Evolutionary conservation across 352 stramenopile genomes (phyloP).

Genomic region (Pythium periplocum): DNA sequence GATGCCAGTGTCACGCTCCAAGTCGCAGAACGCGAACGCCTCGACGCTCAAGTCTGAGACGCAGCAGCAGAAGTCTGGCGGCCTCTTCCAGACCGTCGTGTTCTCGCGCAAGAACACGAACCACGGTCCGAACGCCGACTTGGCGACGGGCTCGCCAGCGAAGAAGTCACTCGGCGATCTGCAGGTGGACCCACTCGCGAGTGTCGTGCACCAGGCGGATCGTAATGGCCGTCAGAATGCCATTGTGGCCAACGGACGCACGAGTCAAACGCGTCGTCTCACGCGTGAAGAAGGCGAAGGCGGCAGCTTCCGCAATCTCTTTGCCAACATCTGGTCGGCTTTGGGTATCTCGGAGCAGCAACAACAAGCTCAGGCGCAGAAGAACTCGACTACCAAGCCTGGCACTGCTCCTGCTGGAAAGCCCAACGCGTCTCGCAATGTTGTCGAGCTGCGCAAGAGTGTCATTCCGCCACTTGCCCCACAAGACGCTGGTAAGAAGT

Average conservation of each 20-base stretch:
- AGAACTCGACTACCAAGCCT: constrained; percentile 9
- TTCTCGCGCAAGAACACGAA: constrained; percentile 64
- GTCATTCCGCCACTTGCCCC: constrained; percentile 34
- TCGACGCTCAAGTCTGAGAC: constrained; percentile 1
- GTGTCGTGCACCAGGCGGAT: constrained; percentile 66
- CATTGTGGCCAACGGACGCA: constrained; percentile 11
- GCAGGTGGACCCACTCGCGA: constrained; percentile 39
- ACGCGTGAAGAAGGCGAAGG: constrained; percentile 26
- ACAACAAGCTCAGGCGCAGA: constrained; percentile 25
- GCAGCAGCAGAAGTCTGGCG: constrained; percentile 16
- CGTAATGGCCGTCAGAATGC: constrained; percentile 50
- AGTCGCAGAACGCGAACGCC: constrained; percentile 15
- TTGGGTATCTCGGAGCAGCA: constrained; percentile 61
- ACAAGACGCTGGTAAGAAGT: constrained; percentile 78
- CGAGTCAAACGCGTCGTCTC: constrained; percentile 14
- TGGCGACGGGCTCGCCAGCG: constrained; percentile 21
- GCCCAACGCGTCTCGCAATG: constrained; percentile 16
- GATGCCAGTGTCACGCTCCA: constrained; percentile 17
- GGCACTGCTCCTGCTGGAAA: too few relatives aligned
- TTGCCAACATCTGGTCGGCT: constrained; percentile 65
- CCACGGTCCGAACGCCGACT: constrained; percentile 31
- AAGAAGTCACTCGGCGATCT: constrained; percentile 40
- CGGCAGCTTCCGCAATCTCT: constrained; percentile 56
- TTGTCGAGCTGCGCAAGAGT: constrained; percentile 53
- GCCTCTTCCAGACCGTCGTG: constrained; percentile 56